Percentiles rank a stretch among this genome's conserved stretches.
Conservation (phyloP, 352 stramenopile genomes). For the Globisporangium cystogenes region DNA sequence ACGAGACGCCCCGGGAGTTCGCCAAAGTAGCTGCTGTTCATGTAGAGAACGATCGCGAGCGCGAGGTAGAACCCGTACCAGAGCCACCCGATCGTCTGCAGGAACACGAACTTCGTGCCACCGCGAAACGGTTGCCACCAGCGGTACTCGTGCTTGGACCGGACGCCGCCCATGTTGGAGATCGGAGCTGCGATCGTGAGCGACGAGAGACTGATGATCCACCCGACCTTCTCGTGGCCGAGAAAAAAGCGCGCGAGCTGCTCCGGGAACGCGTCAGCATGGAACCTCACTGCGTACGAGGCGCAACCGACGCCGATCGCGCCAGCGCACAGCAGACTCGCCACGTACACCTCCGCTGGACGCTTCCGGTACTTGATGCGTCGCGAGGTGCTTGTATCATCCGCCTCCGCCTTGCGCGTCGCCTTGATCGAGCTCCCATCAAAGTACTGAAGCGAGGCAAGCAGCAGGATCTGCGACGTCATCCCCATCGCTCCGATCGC, state of each 20-base stretch:
- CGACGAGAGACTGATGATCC: slow-evolving; percentile 26
- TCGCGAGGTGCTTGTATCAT: neutral
- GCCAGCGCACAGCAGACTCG: slow-evolving; percentile 20
- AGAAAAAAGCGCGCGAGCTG: slow-evolving; percentile 9
- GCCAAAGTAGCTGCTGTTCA: slow-evolving; percentile 30
- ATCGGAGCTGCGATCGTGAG: slow-evolving; percentile 31
- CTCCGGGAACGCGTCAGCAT: slow-evolving; percentile 2
- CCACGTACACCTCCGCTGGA: slow-evolving; percentile 32
- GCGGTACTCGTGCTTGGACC: slow-evolving; percentile 17
- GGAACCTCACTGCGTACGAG: slow-evolving; percentile 16
- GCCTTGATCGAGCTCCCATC: neutral
- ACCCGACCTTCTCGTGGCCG: slow-evolving; percentile 32
- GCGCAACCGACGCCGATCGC: slow-evolving; percentile 19
- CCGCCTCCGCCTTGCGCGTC: neutral
- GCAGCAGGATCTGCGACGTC: slow-evolving; percentile 41
- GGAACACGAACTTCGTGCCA: slow-evolving; percentile 52
- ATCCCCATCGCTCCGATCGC: slow-evolving; percentile 34
- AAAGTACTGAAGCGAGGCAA: slow-evolving; percentile 48
- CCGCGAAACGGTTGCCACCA: slow-evolving; percentile 54
- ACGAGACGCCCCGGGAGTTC: slow-evolving; percentile 20
- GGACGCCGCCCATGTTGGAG: slow-evolving; percentile 31
- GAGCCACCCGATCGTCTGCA: slow-evolving; percentile 52
- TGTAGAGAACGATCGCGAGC: slow-evolving; percentile 26
- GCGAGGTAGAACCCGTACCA: slow-evolving; percentile 51
- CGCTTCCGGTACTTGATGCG: neutral